These are phyloP conservation scores for Botrytis medusae DNA, from an alignment of 2,329 filamentous ascomycete species.

Conservation along the genomic window DNA sequence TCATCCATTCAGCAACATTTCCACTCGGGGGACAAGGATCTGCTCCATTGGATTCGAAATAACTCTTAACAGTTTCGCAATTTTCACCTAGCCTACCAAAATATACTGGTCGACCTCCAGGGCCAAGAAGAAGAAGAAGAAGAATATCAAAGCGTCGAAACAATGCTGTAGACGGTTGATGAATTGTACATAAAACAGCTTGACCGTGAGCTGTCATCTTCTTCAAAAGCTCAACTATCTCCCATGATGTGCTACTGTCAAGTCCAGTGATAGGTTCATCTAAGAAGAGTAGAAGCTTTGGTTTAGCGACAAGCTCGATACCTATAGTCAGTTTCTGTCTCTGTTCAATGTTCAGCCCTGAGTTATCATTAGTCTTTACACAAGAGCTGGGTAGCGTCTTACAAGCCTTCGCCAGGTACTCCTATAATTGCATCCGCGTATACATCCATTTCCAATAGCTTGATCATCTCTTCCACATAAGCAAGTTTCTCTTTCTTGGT, in stretches of 20 bases:
- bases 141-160: constrained; percentile 87
- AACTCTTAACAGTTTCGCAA: constrained; percentile 64
- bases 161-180: constrained; percentile 89
- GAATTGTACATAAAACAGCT: constrained; percentile 90
- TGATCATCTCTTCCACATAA: constrained; percentile 89
- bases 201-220: constrained; percentile 86
- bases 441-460: constrained; percentile 83
- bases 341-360: constrained; percentile 59
- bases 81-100: constrained; percentile 76
- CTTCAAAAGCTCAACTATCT: constrained; percentile 81
- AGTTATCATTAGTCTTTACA: constrained; percentile 74
- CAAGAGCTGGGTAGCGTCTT: constrained; percentile 69
- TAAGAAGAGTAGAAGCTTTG: constrained; percentile 66
- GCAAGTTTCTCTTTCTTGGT: constrained; percentile 74
- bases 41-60: constrained; percentile 73
- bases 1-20: constrained; percentile 83
- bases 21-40: constrained; percentile 62
- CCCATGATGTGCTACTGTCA: constrained; percentile 90
- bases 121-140: constrained; percentile 74
- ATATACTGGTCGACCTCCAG: constrained; percentile 75
- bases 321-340: constrained; percentile 72
- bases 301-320: constrained; percentile 70
- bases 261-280: constrained; percentile 86
- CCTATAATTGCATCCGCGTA: constrained; percentile 90
- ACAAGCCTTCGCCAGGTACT: constrained; percentile 51